These are phyloP conservation scores for Alternaria sp. DNA, from an alignment of 2,329 filamentous ascomycete species.

Conservation along the genomic window DNA sequence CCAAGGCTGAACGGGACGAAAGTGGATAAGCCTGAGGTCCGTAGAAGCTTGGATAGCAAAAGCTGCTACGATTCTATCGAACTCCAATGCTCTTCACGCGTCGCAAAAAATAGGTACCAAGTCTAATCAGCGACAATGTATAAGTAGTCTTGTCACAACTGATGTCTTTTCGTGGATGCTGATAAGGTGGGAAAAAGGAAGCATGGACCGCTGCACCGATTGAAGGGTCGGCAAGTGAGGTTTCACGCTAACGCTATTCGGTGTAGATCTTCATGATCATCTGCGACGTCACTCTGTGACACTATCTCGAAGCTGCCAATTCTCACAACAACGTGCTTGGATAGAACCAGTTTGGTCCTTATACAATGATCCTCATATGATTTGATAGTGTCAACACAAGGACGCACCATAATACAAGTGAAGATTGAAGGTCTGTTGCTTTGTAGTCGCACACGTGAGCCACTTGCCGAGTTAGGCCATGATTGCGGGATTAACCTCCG, in stretches of 20 bases:
- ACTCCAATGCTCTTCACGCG: neutral
- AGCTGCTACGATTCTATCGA: conserved; percentile 8
- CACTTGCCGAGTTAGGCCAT: neutral
- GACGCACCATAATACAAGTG: neutral
- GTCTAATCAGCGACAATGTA: neutral
- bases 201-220: conserved; percentile 9
- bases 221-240: conserved; percentile 6
- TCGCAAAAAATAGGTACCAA: neutral
- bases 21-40: conserved; percentile 13
- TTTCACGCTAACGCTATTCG: conserved; percentile 28
- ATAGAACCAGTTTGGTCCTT: neutral
- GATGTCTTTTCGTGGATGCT: conserved; percentile 5
- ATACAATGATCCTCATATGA: too few relatives aligned
- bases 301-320: neutral
- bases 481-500: neutral
- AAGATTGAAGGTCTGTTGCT: neutral
- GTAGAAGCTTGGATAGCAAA: conserved; percentile 10
- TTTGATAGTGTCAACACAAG: neutral
- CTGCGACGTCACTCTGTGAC: conserved; percentile 10
- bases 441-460: neutral
- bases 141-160: conserved; percentile 6
- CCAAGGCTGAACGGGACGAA: conserved; percentile 1
- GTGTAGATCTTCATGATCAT: neutral
- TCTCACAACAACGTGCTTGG: neutral
- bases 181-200: conserved; percentile 26